Conservation (phyloP, 108 stramenopile genomes). For the Stephanodiscus minutulus region DNA sequence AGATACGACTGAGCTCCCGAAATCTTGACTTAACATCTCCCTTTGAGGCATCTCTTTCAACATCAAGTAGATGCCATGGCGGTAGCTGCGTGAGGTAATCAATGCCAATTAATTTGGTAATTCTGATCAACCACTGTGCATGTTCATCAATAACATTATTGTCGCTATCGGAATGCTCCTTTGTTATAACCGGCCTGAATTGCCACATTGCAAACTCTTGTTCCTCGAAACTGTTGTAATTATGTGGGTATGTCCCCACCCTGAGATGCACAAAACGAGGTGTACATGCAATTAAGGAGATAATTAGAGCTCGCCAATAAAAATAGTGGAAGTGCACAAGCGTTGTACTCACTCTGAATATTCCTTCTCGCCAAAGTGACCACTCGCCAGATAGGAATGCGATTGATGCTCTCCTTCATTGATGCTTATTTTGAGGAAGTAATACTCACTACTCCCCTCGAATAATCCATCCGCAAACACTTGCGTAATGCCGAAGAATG, state of each 20-base stretch:
- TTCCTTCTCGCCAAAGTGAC: slow-evolving; percentile 46
- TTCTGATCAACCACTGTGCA: slow-evolving; percentile 44
- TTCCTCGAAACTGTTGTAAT: background rate
- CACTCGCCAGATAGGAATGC: slow-evolving; percentile 25
- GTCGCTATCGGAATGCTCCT: background rate
- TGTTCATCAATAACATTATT: slow-evolving; percentile 33
- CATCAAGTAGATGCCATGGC: slow-evolving; percentile 53
- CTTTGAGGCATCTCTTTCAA: slow-evolving; percentile 44
- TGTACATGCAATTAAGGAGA: too few species aligned
- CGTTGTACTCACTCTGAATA: slow-evolving; percentile 26
- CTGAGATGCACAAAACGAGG: background rate
- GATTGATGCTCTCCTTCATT: slow-evolving; percentile 1
- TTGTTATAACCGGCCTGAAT: slow-evolving; percentile 12
- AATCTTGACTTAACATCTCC: slow-evolving; percentile 48
- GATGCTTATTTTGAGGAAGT: background rate
- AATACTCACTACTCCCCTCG: slow-evolving; percentile 39
- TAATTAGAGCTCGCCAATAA: too few species aligned
- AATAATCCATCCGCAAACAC: slow-evolving; percentile 42
- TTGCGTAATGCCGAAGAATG: slow-evolving; percentile 24
- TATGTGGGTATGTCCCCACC: background rate
- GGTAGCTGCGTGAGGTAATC: slow-evolving; percentile 46
- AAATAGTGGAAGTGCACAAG: background rate
- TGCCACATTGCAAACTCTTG: slow-evolving; percentile 22
- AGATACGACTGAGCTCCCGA: slow-evolving; percentile 39
- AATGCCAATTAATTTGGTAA: slow-evolving; percentile 45